Evolutionary conservation across 2,329 filamentous ascomycete genomes (phyloP), one percentile per base, ranked within the genome.

Genomic region (Verticillium isaacii): DNA sequence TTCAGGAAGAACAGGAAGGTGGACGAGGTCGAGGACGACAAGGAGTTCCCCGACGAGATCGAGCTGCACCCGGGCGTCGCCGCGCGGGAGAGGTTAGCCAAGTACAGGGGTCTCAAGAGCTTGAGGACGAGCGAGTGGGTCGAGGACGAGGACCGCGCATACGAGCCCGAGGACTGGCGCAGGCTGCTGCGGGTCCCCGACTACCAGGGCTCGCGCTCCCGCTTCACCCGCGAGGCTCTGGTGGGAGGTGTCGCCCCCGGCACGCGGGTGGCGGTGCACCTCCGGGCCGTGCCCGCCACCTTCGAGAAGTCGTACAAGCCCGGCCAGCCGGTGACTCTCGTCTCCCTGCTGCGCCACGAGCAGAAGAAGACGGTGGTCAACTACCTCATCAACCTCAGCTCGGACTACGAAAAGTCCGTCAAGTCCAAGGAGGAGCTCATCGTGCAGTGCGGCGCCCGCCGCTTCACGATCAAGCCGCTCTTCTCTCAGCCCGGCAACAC

Each of bases 11-110:
- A 86, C 59, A 87, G 88, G 66, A 92, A 93, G 70, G 87, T 88
- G 59, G 87, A 88, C 29, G 94, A 97, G 68, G 92, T 88, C 4
- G 86, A 93, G 58, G 93, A 98, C 15, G 95, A 99, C 74, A 85
- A 91, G 60, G 94, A 98, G 74, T 99, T 98, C 75, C 95, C 95
- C 0, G 95, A 99, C 67, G 95, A 99, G 75, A 95, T 99, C 62
- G 96, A 99, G 75, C 81, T 99, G 60, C 92, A 91, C 67, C 95
- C 96, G 0, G 85, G 94, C 60, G 92, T 96, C 3, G 82, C 92
- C 55, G 95, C 95, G 0, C 82, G 92, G 59, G 95, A 99, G 76
- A 85, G 95, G 55, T 79, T 99, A 60, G 86, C 90, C 9, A 86
- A 91, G 63, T 99, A 97, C 77, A 85, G 95, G 71, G 95, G 95